Evolutionary conservation across 2,329 filamentous ascomycete species (phyloP), one percentile per base, ranked within the genome.

Genomic region (Microascus cirrosus): DNA sequence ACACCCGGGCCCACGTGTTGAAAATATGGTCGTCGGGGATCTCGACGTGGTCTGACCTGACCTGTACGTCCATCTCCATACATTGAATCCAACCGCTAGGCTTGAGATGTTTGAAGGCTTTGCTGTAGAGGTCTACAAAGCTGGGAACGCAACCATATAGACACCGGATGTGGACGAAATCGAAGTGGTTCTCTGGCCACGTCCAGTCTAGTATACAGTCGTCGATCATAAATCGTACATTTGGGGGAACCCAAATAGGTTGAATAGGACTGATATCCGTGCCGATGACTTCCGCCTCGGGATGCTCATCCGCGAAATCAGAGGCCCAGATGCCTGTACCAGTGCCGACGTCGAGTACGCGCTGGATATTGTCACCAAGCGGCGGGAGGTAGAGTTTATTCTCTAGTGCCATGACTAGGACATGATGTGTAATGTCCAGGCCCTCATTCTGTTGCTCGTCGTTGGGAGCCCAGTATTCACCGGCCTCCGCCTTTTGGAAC

Each of bases 151-250:
- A 76, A 25, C 69, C 67, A 59, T 83, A 73, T 1, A 84, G 66
- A 11, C 65, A 76, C 5, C 83, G 74, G 18, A 78, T 75, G 64
- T 85, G 83, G 57, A 86, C 76, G 63, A 76, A 81, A 67, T 85
- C 82, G 64, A 83, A 82, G 57, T 74, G 66, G 56, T 76, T 63
- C 1, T 70, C 65, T 1, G 74, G 71, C 48, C 69, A 80, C 68
- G 69, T 79, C 72, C 72, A 75, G n/a, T 71, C 66, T 24, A 67
- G 74, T 63, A 82, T 78, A 45, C 79, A 77, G 64, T 86, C 82
- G 66, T 86, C 83, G 54, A 86, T 76, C 60, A 84, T 74, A 60
- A 86, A 86, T 61, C 79, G 76, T 58, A 84, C 79, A 63, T 86
- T 86, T 52, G 75, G 73, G 2, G 82, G 81, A 2, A 84, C 76